These are phyloP conservation scores for Apiosordaria backusii DNA, from an alignment of 495 filamentous ascomycete species.

Conservation along the genomic window DNA sequence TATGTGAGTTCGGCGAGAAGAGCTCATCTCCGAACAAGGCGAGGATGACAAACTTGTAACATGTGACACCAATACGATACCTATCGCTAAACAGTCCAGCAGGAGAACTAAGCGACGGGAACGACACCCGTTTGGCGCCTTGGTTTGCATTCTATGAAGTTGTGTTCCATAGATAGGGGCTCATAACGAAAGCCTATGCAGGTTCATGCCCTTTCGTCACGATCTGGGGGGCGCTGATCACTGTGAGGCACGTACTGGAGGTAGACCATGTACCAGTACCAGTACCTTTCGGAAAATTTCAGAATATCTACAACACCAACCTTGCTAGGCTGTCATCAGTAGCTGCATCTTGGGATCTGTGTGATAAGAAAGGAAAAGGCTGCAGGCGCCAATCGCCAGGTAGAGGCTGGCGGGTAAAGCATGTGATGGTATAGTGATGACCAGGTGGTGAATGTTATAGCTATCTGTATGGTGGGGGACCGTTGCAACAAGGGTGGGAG, in stretches of 20 bases:
- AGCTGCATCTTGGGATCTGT: neutral
- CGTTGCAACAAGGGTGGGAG: neutral
- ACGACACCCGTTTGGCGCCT: neutral
- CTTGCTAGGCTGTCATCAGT: neutral
- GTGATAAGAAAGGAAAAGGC: neutral
- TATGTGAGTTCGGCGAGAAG: too few species aligned
- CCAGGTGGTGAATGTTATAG: neutral
- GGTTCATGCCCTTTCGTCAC: neutral
- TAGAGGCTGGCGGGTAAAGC: neutral
- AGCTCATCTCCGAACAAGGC: too few species aligned
- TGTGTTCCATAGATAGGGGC: neutral
- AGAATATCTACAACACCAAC: neutral
- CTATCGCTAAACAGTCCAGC: neutral
- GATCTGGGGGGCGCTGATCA: neutral
- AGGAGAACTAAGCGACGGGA: neutral
- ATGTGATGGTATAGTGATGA: neutral
- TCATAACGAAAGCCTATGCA: neutral
- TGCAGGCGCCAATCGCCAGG: neutral
- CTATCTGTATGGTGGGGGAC: neutral
- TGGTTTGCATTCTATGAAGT: neutral
- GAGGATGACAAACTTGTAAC: too few species aligned
- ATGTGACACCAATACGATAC: too few species aligned
- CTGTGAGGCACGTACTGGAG: neutral
- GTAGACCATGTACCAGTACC: neutral
- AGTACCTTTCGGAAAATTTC: neutral